Base-by-base conservation (phyloP, 768 basidiomycete genomes). In the Strobilomyces dryophilus region DNA sequence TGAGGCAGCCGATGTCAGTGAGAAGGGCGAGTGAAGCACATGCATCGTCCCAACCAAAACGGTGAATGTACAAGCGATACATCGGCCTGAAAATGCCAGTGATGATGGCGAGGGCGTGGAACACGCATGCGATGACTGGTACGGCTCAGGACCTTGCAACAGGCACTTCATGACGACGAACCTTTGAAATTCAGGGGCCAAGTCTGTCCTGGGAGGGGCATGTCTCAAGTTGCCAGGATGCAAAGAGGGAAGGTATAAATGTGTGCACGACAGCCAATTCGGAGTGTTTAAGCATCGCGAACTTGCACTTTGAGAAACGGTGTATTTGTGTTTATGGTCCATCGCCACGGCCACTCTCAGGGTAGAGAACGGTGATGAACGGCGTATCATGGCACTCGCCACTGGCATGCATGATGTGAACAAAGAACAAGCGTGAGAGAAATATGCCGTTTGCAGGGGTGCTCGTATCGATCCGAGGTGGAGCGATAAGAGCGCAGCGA, bases 381-480 rank as follows among this genome's bases (percentile, higher is more conserved):
- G 29, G 6, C 9, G 29, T 1, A 29, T 9, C 29, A 24, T 24
- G 24, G 4, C n/a, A n/a, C n/a, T n/a, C n/a, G n/a, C n/a, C n/a
- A n/a, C n/a, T n/a, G n/a, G 8, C 7, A 31, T 32, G 31, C 29
- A 32, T 27, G 44, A 18, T 31, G 20, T 10, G 18, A 20, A 41
- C 18, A 14, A 14, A 6, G 8, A 8, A 8, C 8, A 6, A 42
- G 8, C 2, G 45, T 62, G 61, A n/a, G 53, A 56, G 1, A 18
- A 32, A 15, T 0, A 24, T 50, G 2, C 35, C 47, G 45, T 45
- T 20, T 51, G 3, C 1, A 9, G 57, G 5, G 29, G 5, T n/a
- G 17, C 14, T 61, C 62, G 64, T 49, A 66, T 65, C 64, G 65
- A 65, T 65, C 65, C 65, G 64, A 61, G 41, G 21, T 9, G 29